Evolutionary conservation across 371 early-diverging fungal genomes (phyloP).

Genomic region (Actinomucor elegans): DNA sequence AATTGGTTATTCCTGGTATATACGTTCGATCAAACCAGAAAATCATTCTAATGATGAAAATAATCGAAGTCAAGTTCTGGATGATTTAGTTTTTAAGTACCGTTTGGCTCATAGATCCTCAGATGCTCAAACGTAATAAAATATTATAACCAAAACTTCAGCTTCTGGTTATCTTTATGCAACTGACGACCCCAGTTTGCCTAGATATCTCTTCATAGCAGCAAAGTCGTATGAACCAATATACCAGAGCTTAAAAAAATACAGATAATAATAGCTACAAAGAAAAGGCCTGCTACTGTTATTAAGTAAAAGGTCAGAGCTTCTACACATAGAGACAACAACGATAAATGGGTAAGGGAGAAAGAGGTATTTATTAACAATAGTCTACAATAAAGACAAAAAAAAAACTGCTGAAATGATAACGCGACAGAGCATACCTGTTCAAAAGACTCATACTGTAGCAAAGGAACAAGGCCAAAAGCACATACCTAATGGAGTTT

Average conservation of each 20-base stretch:
- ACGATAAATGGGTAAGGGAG: too few relatives aligned
- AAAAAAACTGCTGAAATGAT: conserved; percentile 64
- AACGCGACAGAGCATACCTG: conserved; percentile 84
- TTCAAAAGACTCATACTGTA: conserved; percentile 77
- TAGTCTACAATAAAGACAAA: conserved; percentile 60
- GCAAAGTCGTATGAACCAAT: conserved; percentile 58
- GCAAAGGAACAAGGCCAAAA: conserved; percentile 76
- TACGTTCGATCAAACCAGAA: conserved; percentile 32
- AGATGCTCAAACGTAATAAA: too few relatives aligned
- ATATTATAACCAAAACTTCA: too few relatives aligned
- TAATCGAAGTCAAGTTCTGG: conserved; percentile 75
- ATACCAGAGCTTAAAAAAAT: conserved; percentile 32
- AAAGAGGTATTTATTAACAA: too few relatives aligned
- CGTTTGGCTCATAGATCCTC: too few relatives aligned
- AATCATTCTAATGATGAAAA: conserved; percentile 45
- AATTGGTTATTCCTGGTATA: conserved; percentile 33
- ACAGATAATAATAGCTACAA: background rate
- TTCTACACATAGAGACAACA: too few relatives aligned
- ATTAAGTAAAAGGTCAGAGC: too few relatives aligned
- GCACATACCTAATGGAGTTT: conserved; percentile 68
- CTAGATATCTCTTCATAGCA: too few relatives aligned
- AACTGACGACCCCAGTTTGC: too few relatives aligned
- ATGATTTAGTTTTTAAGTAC: conserved; percentile 78
- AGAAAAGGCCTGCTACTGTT: too few relatives aligned
- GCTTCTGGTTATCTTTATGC: conserved; percentile 70